Evolutionary conservation across 2,329 filamentous ascomycete species (phyloP).

Genomic region (Diaporthe velutina): DNA sequence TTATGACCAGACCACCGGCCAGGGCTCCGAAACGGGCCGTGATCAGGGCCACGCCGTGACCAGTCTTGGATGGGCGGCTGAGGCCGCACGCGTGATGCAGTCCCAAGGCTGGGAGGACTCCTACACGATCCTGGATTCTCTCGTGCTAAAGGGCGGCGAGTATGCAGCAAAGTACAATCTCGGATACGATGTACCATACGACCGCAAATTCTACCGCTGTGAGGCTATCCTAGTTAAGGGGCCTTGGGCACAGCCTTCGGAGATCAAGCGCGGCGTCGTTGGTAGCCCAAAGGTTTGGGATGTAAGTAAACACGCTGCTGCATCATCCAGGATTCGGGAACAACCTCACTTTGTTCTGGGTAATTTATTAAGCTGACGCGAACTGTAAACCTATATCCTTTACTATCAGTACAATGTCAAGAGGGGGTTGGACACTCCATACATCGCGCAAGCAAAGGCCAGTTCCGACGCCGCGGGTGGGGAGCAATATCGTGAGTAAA

Average conservation of each 20-base stretch:
- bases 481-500: not conserved
- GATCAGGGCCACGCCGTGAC: slow-evolving; percentile 52
- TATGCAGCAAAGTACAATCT: slow-evolving; percentile 56
- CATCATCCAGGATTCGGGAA: not conserved
- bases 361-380: not conserved
- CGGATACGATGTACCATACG: slow-evolving; percentile 50
- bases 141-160: slow-evolving; percentile 52
- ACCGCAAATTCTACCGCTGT: slow-evolving; percentile 53
- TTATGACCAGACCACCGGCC: slow-evolving; percentile 50
- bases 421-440: slow-evolving; percentile 41
- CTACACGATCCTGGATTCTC: slow-evolving; percentile 47
- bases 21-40: slow-evolving; percentile 52
- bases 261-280: slow-evolving; percentile 44
- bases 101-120: slow-evolving; percentile 52
- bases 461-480: slow-evolving; percentile 24
- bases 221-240: slow-evolving; percentile 55
- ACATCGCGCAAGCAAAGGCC: slow-evolving; percentile 40
- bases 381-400: slow-evolving; percentile 41
- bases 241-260: slow-evolving; percentile 50
- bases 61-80: slow-evolving; percentile 51
- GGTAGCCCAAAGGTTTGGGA: slow-evolving; percentile 39
- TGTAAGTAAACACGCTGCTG: slow-evolving; percentile 29
- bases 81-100: slow-evolving; percentile 49
- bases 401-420: slow-evolving; percentile 52
- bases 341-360: not conserved